Base-by-base conservation (phyloP, 768 basidiomycete species). In the Fomitopsis pulvina region DNA sequence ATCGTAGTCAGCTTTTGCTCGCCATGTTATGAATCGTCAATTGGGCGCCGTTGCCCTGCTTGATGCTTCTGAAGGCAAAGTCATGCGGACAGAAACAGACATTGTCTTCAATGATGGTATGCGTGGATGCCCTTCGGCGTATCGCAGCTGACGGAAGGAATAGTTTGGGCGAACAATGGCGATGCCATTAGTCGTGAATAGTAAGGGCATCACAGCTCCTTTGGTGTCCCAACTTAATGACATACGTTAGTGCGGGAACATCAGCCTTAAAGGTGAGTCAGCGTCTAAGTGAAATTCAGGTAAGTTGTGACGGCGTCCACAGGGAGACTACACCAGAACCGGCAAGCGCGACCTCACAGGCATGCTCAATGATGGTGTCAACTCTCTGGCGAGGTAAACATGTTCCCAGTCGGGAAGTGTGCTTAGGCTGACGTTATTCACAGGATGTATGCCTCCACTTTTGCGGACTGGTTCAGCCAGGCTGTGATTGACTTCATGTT, bases 141-240 rank as follows among this genome's bases (percentile, higher is more conserved):
- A 2, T 34, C 14, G 12, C 12, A 27, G 16, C 28, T 55, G 37
- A 52, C 46, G 47, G n/a, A 16, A 22, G 52, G 32, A 40, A 21
- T 52, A 89, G 89, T 92, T 16, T 99, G 96, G 96, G 96, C 96
- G 2, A 96, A 98, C 62, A 98, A 98, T 57, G 96, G 96, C 0
- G 96, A 99, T 63, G 87, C 91, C 4, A 89, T 96, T 51, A 93
- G 89, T 64, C 77, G 87, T 48, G 85, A 86, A 48, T 92, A 90
- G 87, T 89, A 62, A 62, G 84, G 6, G 12, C 29, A 7, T 32
- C 7, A 11, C 32, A 18, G 9, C 45, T 46, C 27, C 37, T 10
- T 28, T 11, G 12, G 6, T 18, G 26, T 41, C 22, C 32, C 10
- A 41, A 24, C 6, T 10, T 46, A 4, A 46, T 29, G 20, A 37